Conservation (phyloP, 2,329 filamentous ascomycete genomes). For the Coniochaeta pulveracea region DNA sequence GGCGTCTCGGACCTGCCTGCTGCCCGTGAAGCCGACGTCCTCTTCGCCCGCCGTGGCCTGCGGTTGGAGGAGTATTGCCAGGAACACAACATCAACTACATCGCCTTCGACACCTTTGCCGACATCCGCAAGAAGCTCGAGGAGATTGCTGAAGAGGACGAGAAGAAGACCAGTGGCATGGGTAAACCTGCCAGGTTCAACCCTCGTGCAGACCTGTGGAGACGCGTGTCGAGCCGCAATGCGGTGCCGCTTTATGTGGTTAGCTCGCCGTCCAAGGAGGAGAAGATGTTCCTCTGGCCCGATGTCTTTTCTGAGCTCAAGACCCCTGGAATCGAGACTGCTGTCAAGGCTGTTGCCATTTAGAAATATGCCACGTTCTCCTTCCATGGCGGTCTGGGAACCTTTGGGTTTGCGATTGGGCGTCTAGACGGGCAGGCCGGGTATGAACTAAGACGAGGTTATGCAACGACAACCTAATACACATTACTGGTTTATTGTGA, state of each 20-base stretch:
- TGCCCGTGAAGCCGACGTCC: slow-evolving; percentile 53
- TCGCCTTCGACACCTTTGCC: slow-evolving; percentile 53
- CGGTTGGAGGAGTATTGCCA: slow-evolving; percentile 55
- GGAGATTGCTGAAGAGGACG: slow-evolving; percentile 46
- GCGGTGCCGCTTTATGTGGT: slow-evolving; percentile 27
- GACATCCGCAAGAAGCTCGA: slow-evolving; percentile 52
- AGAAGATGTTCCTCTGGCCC: slow-evolving; percentile 53
- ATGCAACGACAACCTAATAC: too few species aligned
- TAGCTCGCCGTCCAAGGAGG: slow-evolving; percentile 36
- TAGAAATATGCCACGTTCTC: too few species aligned
- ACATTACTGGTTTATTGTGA: too few species aligned
- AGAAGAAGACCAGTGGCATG: slow-evolving; percentile 45
- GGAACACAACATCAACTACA: slow-evolving; percentile 48
- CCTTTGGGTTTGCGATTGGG: too few species aligned
- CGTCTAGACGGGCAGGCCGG: too few species aligned
- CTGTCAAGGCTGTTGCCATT: too few species aligned
- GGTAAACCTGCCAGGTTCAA: slow-evolving; percentile 53
- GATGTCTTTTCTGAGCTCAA: slow-evolving; percentile 39
- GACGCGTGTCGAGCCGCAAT: slow-evolving; percentile 46
- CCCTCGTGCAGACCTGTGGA: slow-evolving; percentile 58
- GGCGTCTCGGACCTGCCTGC: slow-evolving; percentile 57
- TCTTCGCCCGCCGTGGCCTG: slow-evolving; percentile 55
- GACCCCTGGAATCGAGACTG: neutral
- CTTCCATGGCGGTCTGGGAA: too few species aligned
- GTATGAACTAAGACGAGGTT: too few species aligned